Percentiles rank a stretch among this genome's conserved stretches.
These are phyloP conservation scores for Fusarium sp. DNA, from an alignment of 2,329 filamentous ascomycete genomes.

Conservation along the genomic window DNA sequence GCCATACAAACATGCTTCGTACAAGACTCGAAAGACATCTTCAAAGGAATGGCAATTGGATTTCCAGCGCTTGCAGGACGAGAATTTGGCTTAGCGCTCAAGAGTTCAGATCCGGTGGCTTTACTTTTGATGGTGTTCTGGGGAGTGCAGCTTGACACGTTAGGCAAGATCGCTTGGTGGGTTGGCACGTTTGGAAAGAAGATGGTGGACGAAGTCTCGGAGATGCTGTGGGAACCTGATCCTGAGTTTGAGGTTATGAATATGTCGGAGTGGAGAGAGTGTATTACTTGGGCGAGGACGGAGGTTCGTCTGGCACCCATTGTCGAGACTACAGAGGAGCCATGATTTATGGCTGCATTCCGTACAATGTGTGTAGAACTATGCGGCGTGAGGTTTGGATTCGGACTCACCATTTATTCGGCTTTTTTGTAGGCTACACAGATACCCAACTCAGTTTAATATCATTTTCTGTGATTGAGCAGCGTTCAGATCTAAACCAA, in stretches of 20 bases:
- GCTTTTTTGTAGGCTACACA: background rate
- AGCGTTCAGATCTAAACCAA: background rate
- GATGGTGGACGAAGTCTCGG: constrained; percentile 37
- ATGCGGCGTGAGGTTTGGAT: background rate
- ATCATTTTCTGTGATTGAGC: background rate
- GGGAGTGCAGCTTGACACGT: constrained; percentile 46
- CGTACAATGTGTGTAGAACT: background rate
- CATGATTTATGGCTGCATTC: background rate
- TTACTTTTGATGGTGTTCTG: constrained; percentile 52
- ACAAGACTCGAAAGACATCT: constrained; percentile 46
- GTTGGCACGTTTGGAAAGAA: constrained; percentile 34
- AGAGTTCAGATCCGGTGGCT: constrained; percentile 47
- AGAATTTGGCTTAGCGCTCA: constrained; percentile 46
- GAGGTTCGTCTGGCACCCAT: constrained; percentile 24
- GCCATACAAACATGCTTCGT: constrained; percentile 49
- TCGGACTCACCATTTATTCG: background rate
- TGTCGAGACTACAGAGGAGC: background rate
- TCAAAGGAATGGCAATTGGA: constrained; percentile 46
- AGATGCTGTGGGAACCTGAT: constrained; percentile 8
- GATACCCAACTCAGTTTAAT: constrained; percentile 3
- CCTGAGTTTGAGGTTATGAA: background rate
- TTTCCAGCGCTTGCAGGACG: constrained; percentile 46
- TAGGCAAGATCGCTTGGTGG: constrained; percentile 41
- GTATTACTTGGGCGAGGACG: constrained; percentile 33
- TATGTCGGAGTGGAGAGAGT: constrained; percentile 28